phyloP scores from a whole-genome alignment of 78 protist genomes.

The Polysphondylium violaceum region DNA sequence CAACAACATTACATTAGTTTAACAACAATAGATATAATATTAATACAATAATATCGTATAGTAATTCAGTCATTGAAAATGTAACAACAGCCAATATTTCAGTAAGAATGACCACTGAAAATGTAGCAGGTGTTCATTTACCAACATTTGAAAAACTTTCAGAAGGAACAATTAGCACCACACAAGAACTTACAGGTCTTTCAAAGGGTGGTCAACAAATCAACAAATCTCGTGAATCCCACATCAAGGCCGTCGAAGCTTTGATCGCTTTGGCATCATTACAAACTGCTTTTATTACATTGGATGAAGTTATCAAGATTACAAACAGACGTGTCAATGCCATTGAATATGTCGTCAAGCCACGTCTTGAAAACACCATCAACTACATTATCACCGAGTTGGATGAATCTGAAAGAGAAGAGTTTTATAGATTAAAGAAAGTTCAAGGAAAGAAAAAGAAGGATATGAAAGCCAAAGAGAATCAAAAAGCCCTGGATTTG shows the following conservation, averaged over 20 bases:
- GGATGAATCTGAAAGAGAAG: conserved; percentile 95
- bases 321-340: conserved; percentile 99
- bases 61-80: conserved; percentile 84
- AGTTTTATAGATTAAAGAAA: conserved; percentile 83
- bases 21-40: conserved; percentile 30
- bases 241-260: conserved; percentile 81
- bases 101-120: conserved; percentile 83
- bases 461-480: conserved; percentile 73
- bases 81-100: conserved; percentile 77
- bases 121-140: conserved; percentile 97
- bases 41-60: too few relatives aligned
- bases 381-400: conserved; percentile 95
- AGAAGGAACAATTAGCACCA: conserved; percentile 62
- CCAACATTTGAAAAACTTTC: conserved; percentile 89
- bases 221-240: conserved; percentile 71
- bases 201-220: conserved; percentile 98
- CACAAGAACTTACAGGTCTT: conserved; percentile 91
- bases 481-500: conserved; percentile 29
- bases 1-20: background rate
- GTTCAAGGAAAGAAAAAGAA: conserved; percentile 80
- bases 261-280: conserved; percentile 96
- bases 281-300: conserved; percentile 96
- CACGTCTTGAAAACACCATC: conserved; percentile 93
- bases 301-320: conserved; percentile 97
- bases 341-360: conserved; percentile 98